Percentiles rank a stretch among this genome's conserved stretches.
Evolutionary conservation across 2,329 filamentous ascomycete genomes (phyloP).

Genomic region (Xylaria arbuscula): DNA sequence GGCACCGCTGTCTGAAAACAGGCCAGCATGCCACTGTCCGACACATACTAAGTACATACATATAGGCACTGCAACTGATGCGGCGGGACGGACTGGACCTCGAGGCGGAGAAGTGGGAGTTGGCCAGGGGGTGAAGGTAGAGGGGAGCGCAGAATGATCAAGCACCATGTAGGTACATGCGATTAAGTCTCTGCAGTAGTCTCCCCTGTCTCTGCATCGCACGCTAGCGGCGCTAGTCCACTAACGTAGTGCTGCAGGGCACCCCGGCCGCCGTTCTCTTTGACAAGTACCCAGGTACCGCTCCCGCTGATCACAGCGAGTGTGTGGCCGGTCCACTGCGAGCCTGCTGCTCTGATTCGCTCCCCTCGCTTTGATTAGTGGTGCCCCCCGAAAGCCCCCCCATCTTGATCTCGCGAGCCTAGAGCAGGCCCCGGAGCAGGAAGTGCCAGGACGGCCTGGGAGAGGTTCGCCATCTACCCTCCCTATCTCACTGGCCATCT

Average conservation of each 20-base stretch:
- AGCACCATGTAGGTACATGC: slow-evolving; percentile 44
- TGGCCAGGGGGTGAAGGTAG: neutral
- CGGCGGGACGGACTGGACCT: slow-evolving; percentile 7
- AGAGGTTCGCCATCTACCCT: slow-evolving; percentile 21
- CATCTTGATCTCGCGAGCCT: slow-evolving; percentile 46
- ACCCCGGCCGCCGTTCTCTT: slow-evolving; percentile 43
- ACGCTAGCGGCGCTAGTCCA: slow-evolving; percentile 9
- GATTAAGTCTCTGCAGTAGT: slow-evolving; percentile 43
- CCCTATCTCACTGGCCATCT: slow-evolving; percentile 33
- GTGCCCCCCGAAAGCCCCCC: slow-evolving; percentile 36
- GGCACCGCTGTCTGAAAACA: neutral
- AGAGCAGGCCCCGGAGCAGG: slow-evolving; percentile 1
- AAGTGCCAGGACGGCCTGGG: slow-evolving; percentile 11
- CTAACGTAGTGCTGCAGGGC: slow-evolving; percentile 43
- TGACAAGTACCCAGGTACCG: slow-evolving; percentile 37
- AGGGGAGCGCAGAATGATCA: slow-evolving; percentile 18
- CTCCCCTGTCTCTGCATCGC: slow-evolving; percentile 45
- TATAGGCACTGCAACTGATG: neutral
- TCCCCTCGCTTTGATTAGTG: slow-evolving; percentile 37
- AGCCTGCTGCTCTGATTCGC: slow-evolving; percentile 38
- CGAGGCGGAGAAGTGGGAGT: slow-evolving; percentile 26
- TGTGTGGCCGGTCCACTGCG: slow-evolving; percentile 37
- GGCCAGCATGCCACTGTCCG: neutral
- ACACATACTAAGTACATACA: neutral
- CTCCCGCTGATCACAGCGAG: slow-evolving; percentile 48